Base-by-base conservation (phyloP, 1,284 basidiomycete species). In the Trametes hirsuta region DNA sequence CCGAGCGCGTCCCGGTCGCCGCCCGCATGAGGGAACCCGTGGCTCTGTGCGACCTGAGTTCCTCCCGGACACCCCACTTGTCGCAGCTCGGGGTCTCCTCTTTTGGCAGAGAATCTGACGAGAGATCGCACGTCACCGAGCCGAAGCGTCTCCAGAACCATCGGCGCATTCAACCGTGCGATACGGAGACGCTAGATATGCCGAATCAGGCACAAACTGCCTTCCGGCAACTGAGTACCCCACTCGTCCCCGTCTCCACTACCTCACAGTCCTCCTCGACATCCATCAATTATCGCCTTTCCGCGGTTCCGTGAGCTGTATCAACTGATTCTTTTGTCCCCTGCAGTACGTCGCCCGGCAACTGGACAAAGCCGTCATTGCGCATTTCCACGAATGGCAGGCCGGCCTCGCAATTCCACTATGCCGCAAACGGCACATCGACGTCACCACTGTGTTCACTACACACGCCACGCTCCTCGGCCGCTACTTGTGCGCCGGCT, bases 351-450 rank as follows among this genome's bases (percentile, higher is more conserved):
- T 93, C 40, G 74, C 89, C 30, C 87, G 88, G 60, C 88, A 95
- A 74, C 83, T 90, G 39, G 83, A 85, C 63, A 90, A 86, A 11
- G 94, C 96, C 47, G 92, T 99, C 68, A 85, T 98, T 64, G 95
- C 95, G 63, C 97, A 98, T 78, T 98, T 99, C 81, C 97, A 99
- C 79, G 97, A 99, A 78, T 99, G 97, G 97, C 96, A 98, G 75
- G 96, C 95, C 6, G 97, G 97, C 58, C 87, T 98, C 42, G 95
- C 97, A 34, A 98, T 99, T 62, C 95, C 97, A 2, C 85, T 99
- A 21, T 96, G 94, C 78, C 85, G 97, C 66, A 98, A 98, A 79
- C 85, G 97, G 58, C 95, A 97, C 73, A 92, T 99, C 73, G 97
- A 98, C 77, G 90, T 98, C 63, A 98, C 96, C 46, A 98, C 97